These are phyloP conservation scores for Eucalyptus curtisii DNA, from an alignment of 345 rosid genomes.

Conservation along the genomic window DNA sequence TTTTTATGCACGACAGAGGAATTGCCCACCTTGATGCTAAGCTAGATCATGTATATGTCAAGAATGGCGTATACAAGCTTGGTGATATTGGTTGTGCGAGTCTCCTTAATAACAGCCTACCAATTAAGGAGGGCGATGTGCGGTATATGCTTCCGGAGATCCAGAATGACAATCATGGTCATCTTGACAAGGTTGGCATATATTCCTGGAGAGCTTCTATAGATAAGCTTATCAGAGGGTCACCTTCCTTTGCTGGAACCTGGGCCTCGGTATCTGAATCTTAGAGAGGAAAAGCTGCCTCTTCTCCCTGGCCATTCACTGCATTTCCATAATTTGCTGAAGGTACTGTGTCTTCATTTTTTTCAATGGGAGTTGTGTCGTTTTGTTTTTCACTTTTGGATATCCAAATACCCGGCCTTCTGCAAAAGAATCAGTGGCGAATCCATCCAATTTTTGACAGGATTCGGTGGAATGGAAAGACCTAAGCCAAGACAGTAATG, in stretches of 20 bases:
- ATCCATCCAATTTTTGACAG: constrained; percentile 58
- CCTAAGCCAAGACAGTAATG: neutral
- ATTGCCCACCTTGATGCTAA: constrained; percentile 85
- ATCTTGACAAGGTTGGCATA: constrained; percentile 82
- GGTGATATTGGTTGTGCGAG: constrained; percentile 96
- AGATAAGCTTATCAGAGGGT: constrained; percentile 69
- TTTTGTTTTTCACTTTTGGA: neutral
- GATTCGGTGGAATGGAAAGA: constrained; percentile 10
- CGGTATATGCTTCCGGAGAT: constrained; percentile 96
- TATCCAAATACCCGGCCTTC: constrained; percentile 64
- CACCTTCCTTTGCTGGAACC: constrained; percentile 63
- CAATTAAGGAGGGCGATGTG: constrained; percentile 91
- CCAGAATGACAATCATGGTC: constrained; percentile 60
- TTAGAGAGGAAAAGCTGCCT: constrained; percentile 68
- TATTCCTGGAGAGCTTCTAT: constrained; percentile 67
- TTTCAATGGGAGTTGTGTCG: neutral
- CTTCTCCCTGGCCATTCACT: constrained; percentile 77
- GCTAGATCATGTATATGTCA: constrained; percentile 83
- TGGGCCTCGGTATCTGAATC: constrained; percentile 39
- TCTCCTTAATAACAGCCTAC: constrained; percentile 60
- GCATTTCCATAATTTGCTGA: constrained; percentile 74
- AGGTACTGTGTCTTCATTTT: constrained; percentile 25
- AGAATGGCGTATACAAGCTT: constrained; percentile 63
- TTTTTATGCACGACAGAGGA: constrained; percentile 57
- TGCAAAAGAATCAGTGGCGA: constrained; percentile 46